Conservation (phyloP, 2,329 filamentous ascomycete genomes). For the Verticillium klebahnii region DNA sequence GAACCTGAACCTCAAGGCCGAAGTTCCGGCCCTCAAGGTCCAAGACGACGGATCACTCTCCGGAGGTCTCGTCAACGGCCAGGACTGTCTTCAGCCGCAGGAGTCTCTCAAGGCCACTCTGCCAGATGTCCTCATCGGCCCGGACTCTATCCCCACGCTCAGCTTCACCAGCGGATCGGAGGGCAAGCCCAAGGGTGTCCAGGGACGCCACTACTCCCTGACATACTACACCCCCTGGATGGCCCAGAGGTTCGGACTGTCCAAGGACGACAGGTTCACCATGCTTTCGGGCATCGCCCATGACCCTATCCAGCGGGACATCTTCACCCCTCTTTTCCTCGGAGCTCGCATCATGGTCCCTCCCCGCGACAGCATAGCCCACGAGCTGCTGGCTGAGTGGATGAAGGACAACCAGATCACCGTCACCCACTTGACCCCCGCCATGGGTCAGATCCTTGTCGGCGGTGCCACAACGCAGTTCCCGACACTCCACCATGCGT, state of each 20-base stretch:
- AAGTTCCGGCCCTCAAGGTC: conserved; percentile 70
- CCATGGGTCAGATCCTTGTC: conserved; percentile 94
- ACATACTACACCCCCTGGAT: conserved; percentile 92
- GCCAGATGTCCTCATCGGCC: conserved; percentile 75
- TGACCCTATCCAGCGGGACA: conserved; percentile 63
- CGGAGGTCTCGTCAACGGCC: conserved; percentile 53
- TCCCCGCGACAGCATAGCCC: conserved; percentile 75
- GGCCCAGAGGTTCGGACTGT: conserved; percentile 74
- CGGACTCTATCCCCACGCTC: conserved; percentile 76
- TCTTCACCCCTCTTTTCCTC: conserved; percentile 86
- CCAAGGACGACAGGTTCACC: conserved; percentile 70
- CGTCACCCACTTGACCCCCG: conserved; percentile 86
- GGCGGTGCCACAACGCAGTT: conserved; percentile 77
- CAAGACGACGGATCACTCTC: conserved; percentile 64
- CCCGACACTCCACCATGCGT: conserved; percentile 69
- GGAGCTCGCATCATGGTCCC: conserved; percentile 77
- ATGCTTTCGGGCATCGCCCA: conserved; percentile 79
- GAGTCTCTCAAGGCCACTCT: conserved; percentile 38
- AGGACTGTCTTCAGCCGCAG: neutral
- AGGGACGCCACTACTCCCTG: conserved; percentile 80
- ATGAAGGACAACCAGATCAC: conserved; percentile 70
- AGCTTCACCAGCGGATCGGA: conserved; percentile 72
- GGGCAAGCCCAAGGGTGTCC: conserved; percentile 80
- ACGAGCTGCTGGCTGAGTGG: conserved; percentile 87
- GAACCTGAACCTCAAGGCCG: conserved; percentile 66